These are phyloP conservation scores for Mycena epipterygia DNA, from an alignment of 768 basidiomycete species.

Conservation along the genomic window DNA sequence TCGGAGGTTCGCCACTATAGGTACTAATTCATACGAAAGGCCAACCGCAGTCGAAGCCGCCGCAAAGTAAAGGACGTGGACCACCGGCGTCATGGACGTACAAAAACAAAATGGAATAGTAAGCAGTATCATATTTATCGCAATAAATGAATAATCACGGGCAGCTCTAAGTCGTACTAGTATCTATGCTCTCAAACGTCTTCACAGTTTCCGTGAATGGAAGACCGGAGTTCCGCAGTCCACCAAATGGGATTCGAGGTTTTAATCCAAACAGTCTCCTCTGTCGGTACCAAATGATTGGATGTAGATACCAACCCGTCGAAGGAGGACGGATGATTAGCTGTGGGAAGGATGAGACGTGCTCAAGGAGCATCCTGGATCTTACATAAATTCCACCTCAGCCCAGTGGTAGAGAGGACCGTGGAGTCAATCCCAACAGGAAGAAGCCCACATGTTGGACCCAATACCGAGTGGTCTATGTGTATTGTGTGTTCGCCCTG, in stretches of 20 bases:
- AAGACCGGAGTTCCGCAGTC: slow-evolving; percentile 67
- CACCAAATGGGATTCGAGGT: slow-evolving; percentile 92
- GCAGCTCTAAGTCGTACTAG: too few relatives aligned
- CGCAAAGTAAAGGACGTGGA: slow-evolving; percentile 70
- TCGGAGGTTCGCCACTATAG: slow-evolving; percentile 64
- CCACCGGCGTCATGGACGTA: slow-evolving; percentile 26
- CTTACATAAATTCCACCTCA: slow-evolving; percentile 92
- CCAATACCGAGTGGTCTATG: slow-evolving; percentile 81
- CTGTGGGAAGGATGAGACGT: slow-evolving; percentile 48
- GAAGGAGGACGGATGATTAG: slow-evolving; percentile 79
- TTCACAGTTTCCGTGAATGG: too few relatives aligned
- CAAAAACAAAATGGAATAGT: neutral
- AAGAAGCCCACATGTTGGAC: slow-evolving; percentile 94
- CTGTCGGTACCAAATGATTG: slow-evolving; percentile 85
- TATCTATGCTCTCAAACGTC: too few relatives aligned
- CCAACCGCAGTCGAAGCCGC: slow-evolving; percentile 81
- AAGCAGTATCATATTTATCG: too few relatives aligned
- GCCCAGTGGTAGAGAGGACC: slow-evolving; percentile 83
- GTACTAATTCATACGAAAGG: slow-evolving; percentile 65
- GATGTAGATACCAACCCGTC: slow-evolving; percentile 92
- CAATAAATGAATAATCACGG: too few relatives aligned
- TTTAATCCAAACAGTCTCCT: slow-evolving; percentile 75
- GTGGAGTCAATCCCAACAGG: slow-evolving; percentile 89
- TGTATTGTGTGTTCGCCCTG: slow-evolving; percentile 89
- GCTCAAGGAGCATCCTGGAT: slow-evolving; percentile 19